Evolutionary conservation across 169 alveolate genomes (phyloP), one percentile per base, ranked within the genome.

Genomic region (Babesia gibsoni): DNA sequence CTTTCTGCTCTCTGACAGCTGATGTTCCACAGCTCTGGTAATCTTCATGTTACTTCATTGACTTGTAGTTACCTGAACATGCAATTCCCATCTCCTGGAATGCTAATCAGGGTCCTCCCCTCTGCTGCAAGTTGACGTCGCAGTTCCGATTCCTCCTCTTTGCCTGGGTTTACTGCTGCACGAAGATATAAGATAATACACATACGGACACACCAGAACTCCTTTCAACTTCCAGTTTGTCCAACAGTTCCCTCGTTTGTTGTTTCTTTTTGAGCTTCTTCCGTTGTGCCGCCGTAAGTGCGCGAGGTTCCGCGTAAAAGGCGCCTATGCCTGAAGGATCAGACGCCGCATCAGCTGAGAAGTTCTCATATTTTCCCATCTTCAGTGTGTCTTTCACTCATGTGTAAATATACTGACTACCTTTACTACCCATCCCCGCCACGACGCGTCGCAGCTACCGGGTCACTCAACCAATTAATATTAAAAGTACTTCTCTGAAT

Each of bases 31-130:
- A 9, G 87, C 66, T 39, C 87, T 78, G 53, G 22, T 0, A 12
- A 2, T 1, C 25, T 3, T 0, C 3, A 32, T 0, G 10, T 14
- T 0, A 20, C 3, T 18, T 2, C 10, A 9, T 14, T n/a, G 1
- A 29, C 27, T 8, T 3, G 10, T n/a, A 14, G 9, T 25, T 22
- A 78, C 87, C 73, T 67, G 72, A 67, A 78, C 25, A 78, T 52
- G 45, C 87, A 78, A 45, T 78, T 78, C n/a, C 87, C 87, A 53
- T 78, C 87, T 0, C 81, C 81, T 7, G 23, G 75, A 20, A 78
- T 57, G 27, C 54, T 58, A 30, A 52, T 46, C n/a, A 78, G 41
- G 20, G 14, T 32, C 16, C 45, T 43, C 30, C 69, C 69, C 0
- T 23, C 42, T 8, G 45, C 52, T 20, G 39, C 68, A 3, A 72